A percentile compares a stretch with the other conserved stretches of the same genome.
These are phyloP conservation scores for Ustilago hordei DNA, from an alignment of 1,284 basidiomycete genomes.

Conservation along the genomic window DNA sequence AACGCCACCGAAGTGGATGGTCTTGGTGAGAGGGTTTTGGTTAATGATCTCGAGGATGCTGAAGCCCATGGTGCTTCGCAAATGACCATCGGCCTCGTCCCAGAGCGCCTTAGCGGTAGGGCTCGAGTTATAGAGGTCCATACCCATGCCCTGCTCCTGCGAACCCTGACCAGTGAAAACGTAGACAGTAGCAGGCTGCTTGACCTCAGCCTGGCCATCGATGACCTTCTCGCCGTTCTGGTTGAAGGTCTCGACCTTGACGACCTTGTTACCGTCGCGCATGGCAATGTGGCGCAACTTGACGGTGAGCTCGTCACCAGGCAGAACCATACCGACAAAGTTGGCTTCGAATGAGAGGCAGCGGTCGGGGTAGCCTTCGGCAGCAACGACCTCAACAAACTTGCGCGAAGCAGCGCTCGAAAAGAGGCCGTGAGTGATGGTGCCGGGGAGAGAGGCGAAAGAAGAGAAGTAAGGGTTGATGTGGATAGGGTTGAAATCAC, in stretches of 20 bases:
- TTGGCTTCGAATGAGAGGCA: constrained; percentile 62
- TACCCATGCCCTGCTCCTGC: constrained; percentile 98
- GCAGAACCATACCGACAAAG: constrained; percentile 98
- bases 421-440: constrained; percentile 98
- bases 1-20: constrained; percentile 98
- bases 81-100: constrained; percentile 93
- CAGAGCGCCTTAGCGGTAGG: constrained; percentile 94
- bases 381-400: constrained; percentile 92
- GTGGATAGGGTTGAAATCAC: constrained; percentile 98
- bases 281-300: constrained; percentile 74
- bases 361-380: constrained; percentile 89
- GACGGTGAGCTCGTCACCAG: constrained; percentile 87
- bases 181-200: constrained; percentile 84
- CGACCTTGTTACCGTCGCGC: constrained; percentile 75
- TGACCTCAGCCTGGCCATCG: constrained; percentile 90
- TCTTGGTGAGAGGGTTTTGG: constrained; percentile 73
- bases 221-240: constrained; percentile 88
- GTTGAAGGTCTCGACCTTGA: constrained; percentile 90
- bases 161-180: constrained; percentile 99
- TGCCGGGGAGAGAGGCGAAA: constrained; percentile 90
- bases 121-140: constrained; percentile 94
- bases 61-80: constrained; percentile 92
- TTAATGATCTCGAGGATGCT: constrained; percentile 89
- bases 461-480: constrained; percentile 98
- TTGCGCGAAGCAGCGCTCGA: constrained; percentile 92